Conservation (phyloP, 1,284 basidiomycete genomes). For the Moesziomyces globuligerus region DNA sequence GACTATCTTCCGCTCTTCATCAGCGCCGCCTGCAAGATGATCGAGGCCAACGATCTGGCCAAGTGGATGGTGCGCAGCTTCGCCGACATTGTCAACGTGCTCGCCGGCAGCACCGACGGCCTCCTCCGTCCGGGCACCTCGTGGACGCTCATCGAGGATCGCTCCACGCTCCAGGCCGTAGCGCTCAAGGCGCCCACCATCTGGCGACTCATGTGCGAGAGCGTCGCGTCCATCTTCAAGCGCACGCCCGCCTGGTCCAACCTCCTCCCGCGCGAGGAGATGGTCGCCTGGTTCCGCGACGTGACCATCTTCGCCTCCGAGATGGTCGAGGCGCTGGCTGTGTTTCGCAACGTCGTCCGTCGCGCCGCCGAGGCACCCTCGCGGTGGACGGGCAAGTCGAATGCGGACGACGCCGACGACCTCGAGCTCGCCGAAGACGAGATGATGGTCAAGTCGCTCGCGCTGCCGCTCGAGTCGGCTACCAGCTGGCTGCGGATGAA, state of each 20-base stretch:
- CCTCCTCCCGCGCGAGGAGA: conserved; percentile 47
- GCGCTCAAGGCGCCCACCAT: conserved; percentile 48
- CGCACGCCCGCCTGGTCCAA: conserved; percentile 60
- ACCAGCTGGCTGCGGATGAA: conserved; percentile 65
- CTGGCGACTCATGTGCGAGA: conserved; percentile 61
- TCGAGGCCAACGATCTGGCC: conserved; percentile 58
- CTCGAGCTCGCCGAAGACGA: conserved; percentile 35
- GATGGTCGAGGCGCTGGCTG: conserved; percentile 56
- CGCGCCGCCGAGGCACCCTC: conserved; percentile 38
- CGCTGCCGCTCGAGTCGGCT: conserved; percentile 57
- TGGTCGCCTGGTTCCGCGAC: conserved; percentile 65
- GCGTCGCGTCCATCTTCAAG: conserved; percentile 59
- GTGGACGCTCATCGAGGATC: conserved; percentile 46
- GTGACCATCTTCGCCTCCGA: conserved; percentile 63
- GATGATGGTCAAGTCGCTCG: conserved; percentile 46
- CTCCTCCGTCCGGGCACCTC: conserved; percentile 59
- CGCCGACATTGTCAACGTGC: conserved; percentile 61
- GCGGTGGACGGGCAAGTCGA: conserved; percentile 23
- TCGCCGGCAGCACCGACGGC: conserved; percentile 61
- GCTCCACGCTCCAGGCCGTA: conserved; percentile 28
- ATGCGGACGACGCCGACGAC: conserved; percentile 20
- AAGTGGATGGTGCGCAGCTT: conserved; percentile 60
- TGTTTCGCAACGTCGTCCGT: conserved; percentile 50
- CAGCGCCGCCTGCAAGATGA: conserved; percentile 28
- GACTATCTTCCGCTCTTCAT: conserved; percentile 51